A percentile compares a stretch with the other conserved stretches of the same genome.
Evolutionary conservation across 352 stramenopile genomes (phyloP).

Genomic region (Saprolegnia diclina): DNA sequence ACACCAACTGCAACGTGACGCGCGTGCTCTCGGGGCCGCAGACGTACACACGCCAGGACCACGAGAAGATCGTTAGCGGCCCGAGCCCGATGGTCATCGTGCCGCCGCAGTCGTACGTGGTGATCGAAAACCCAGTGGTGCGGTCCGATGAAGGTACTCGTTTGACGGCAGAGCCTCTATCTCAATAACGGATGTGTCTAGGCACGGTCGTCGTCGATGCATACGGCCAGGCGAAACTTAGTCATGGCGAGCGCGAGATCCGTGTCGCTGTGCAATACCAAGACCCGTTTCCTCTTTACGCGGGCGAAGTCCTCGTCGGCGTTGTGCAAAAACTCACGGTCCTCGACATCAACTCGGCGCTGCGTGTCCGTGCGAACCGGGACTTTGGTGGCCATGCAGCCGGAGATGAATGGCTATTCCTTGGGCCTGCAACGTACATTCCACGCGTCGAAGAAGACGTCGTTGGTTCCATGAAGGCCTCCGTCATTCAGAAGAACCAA

Average conservation of each 20-base stretch:
- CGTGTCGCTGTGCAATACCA: constrained; percentile 66
- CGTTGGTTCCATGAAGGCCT: constrained; percentile 42
- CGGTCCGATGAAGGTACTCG: constrained; percentile 33
- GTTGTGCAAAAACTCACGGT: constrained; percentile 49
- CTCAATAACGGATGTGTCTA: not conserved
- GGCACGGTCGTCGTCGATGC: constrained; percentile 49
- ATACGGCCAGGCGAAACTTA: constrained; percentile 70
- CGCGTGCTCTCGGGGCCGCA: constrained; percentile 67
- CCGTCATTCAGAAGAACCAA: constrained; percentile 74
- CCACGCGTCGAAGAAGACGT: constrained; percentile 70
- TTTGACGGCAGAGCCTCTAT: not conserved
- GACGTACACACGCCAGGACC: constrained; percentile 76
- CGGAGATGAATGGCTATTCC: constrained; percentile 72
- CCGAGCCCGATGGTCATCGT: constrained; percentile 72
- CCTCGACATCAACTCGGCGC: constrained; percentile 51
- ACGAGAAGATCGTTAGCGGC: constrained; percentile 60
- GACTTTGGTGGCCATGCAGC: constrained; percentile 51
- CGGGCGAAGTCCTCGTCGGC: constrained; percentile 56
- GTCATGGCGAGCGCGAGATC: constrained; percentile 72
- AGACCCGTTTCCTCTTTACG: constrained; percentile 72
- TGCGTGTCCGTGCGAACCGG: constrained; percentile 56
- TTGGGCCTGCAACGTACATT: constrained; percentile 67
- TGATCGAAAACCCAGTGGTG: constrained; percentile 66
- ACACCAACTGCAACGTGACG: constrained; percentile 82
- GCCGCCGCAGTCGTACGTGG: constrained; percentile 68